phyloP scores from a whole-genome alignment of 179 eudicot species.

The Amaranthus tricolor region DNA sequence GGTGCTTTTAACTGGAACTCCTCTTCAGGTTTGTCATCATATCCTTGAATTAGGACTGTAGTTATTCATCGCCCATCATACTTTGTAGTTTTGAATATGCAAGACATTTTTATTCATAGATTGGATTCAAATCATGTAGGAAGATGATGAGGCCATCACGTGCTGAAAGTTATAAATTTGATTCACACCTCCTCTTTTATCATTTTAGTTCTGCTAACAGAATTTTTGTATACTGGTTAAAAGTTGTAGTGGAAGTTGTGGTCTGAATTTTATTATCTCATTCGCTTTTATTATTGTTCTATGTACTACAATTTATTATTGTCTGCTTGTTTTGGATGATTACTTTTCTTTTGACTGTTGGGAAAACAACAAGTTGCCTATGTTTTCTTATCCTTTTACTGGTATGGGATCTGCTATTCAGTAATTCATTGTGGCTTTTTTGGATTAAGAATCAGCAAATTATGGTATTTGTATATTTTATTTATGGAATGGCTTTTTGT shows the following conservation, averaged over 20 bases:
- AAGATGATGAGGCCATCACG: background rate
- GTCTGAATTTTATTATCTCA: background rate
- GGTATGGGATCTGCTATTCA: background rate
- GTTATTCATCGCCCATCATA: slow-evolving; percentile 8
- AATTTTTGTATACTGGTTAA: background rate
- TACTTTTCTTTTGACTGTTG: background rate
- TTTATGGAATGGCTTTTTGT: background rate
- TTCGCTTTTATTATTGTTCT: background rate
- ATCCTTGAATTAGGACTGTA: background rate
- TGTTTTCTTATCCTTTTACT: background rate
- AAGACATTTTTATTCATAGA: no score
- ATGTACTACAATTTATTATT: background rate
- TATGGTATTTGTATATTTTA: background rate
- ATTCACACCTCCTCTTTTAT: background rate
- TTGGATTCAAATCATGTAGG: background rate
- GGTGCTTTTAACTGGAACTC: slow-evolving; percentile 92
- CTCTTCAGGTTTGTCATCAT: slow-evolving; percentile 75
- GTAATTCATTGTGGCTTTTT: background rate
- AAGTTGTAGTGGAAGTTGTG: background rate
- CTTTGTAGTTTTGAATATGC: background rate
- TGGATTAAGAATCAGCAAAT: slow-evolving; percentile 20
- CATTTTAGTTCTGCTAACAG: background rate
- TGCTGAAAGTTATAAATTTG: background rate
- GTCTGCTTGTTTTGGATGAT: background rate
- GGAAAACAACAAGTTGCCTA: slow-evolving; percentile 4